Evolutionary conservation across 805 yeast genomes (phyloP).

Genomic region (Barnettozyma sp.): DNA sequence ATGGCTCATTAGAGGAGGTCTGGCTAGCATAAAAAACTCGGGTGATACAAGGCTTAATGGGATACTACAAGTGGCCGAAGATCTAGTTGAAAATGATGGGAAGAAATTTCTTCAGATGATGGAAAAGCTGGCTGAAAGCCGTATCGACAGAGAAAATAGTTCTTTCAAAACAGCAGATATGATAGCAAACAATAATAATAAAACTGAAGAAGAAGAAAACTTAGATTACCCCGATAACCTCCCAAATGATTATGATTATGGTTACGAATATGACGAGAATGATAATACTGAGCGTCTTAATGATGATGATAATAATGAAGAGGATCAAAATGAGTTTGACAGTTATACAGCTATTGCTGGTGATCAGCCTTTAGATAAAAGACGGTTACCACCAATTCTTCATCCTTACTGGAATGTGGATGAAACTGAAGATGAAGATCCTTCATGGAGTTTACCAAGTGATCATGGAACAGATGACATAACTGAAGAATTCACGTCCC

Average conservation of each 20-base stretch:
- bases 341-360: too few species aligned
- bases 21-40: conserved; percentile 6
- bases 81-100: conserved; percentile 72
- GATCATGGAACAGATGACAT: conserved; percentile 4
- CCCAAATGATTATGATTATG: conserved; percentile 18
- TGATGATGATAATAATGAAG: conserved; percentile 14
- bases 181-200: conserved; percentile 17
- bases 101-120: conserved; percentile 69
- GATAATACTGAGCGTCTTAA: conserved; percentile 19
- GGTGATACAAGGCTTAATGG: conserved; percentile 29
- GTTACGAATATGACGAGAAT: conserved; percentile 10
- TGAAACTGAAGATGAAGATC: conserved; percentile 12
- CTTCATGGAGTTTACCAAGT: conserved; percentile 1
- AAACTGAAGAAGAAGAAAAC: conserved; percentile 26
- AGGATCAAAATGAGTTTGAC: not conserved
- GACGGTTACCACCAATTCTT: conserved; percentile 1
- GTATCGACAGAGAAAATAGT: conserved; percentile 28
- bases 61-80: conserved; percentile 65
- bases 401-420: conserved; percentile 13
- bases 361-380: not conserved
- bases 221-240: conserved; percentile 23
- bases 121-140: conserved; percentile 61
- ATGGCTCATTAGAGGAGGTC: conserved; percentile 9
- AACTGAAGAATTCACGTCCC: conserved; percentile 8
- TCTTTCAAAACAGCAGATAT: conserved; percentile 12